Evolutionary conservation across 345 rosid species (phyloP).

Genomic region (Eucalyptus pauciflora): DNA sequence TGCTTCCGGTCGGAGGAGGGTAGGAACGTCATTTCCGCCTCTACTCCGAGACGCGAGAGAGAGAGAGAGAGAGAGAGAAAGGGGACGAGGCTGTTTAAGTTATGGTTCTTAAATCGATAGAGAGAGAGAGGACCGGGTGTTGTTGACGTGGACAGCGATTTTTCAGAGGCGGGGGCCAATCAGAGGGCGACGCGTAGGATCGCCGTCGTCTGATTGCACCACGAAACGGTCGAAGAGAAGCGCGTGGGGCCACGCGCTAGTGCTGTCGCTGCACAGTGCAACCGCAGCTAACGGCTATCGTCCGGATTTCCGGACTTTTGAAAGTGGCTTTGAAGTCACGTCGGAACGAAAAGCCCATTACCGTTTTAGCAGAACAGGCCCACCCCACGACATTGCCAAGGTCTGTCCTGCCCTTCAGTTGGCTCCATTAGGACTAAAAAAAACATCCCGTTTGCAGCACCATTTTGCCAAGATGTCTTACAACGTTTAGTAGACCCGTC

Average conservation of each 20-base stretch:
- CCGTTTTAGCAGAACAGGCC: neutral
- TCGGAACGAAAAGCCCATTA: neutral
- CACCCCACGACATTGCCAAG: neutral
- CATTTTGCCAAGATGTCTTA: neutral
- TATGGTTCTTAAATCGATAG: neutral
- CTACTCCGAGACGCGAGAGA: neutral
- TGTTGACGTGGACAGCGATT: neutral
- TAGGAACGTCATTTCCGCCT: constrained; percentile 9
- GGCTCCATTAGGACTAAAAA: neutral
- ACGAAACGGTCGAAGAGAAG: neutral
- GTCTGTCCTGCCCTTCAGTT: neutral
- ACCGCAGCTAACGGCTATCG: neutral
- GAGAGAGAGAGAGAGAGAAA: neutral
- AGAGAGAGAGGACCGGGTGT: neutral
- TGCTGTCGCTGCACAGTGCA: neutral
- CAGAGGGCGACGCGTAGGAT: neutral
- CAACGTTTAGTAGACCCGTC: neutral
- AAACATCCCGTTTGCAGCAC: neutral
- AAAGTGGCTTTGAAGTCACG: neutral
- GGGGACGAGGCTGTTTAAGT: neutral
- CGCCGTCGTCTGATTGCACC: neutral
- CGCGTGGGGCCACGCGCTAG: neutral
- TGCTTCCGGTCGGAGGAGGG: constrained; percentile 23
- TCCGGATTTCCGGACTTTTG: neutral
- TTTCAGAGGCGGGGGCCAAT: neutral